A percentile compares a stretch with the other conserved stretches of the same genome.
These are phyloP conservation scores for Exophiala sp. DNA, from an alignment of 2,329 filamentous ascomycete species.

Conservation along the genomic window DNA sequence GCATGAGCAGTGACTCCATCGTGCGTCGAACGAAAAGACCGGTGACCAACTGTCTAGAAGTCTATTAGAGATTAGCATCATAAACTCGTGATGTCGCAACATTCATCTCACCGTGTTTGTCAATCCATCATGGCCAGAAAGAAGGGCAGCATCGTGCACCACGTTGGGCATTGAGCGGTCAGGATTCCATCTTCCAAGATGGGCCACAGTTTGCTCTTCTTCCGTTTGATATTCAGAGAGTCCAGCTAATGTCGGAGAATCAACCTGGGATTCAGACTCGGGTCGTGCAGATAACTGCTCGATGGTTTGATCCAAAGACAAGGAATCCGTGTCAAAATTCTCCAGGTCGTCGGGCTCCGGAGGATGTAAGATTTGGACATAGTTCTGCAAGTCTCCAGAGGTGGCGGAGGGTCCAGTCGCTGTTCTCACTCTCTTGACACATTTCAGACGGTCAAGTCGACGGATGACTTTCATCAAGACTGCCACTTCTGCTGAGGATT, in stretches of 20 bases:
- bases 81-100: not conserved
- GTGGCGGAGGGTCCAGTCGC: constrained; percentile 40
- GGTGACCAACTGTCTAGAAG: constrained; percentile 37
- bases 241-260: constrained; percentile 21
- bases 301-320: constrained; percentile 13
- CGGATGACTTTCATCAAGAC: constrained; percentile 43
- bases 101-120: constrained; percentile 42
- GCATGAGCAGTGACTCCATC: constrained; percentile 50
- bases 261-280: constrained; percentile 5
- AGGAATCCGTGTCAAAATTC: constrained; percentile 35
- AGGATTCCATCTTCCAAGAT: constrained; percentile 54
- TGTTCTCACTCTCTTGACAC: constrained; percentile 43
- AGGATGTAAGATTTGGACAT: constrained; percentile 43
- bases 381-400: constrained; percentile 38
- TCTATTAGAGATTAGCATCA: constrained; percentile 5
- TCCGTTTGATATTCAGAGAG: constrained; percentile 13
- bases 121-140: constrained; percentile 47
- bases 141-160: constrained; percentile 48
- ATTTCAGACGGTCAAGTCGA: constrained; percentile 45
- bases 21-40: constrained; percentile 55
- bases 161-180: constrained; percentile 52
- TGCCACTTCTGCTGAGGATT: constrained; percentile 10
- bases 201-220: constrained; percentile 27
- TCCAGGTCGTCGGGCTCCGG: constrained; percentile 39
- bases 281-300: constrained; percentile 19